Evolutionary conservation across 208 protist genomes (phyloP).

Genomic region (Trichomonas tenax): DNA sequence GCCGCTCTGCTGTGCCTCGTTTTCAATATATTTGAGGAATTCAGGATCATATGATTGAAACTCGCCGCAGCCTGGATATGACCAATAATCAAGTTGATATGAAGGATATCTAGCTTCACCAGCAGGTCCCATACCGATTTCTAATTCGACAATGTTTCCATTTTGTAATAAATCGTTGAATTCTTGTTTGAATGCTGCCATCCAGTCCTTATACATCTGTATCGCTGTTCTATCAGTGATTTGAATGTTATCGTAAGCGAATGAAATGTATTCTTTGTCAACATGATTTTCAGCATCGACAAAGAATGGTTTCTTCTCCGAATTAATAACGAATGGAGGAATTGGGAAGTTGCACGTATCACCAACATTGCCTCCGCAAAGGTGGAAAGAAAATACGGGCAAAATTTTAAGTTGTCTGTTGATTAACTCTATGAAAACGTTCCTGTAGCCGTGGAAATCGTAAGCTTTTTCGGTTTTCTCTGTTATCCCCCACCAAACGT

Average conservation of each 20-base stretch:
- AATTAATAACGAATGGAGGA: constrained; percentile 42
- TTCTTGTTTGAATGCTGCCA: constrained; percentile 34
- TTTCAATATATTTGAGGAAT: neutral
- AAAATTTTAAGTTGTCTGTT: neutral
- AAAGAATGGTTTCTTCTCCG: constrained; percentile 40
- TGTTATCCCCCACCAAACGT: constrained; percentile 18
- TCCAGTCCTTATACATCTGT: constrained; percentile 50
- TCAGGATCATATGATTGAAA: neutral
- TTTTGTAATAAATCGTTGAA: neutral
- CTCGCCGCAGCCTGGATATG: constrained; percentile 42
- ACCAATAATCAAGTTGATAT: constrained; percentile 44
- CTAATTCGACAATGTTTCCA: neutral
- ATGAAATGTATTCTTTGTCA: constrained; percentile 50
- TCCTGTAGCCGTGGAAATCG: neutral
- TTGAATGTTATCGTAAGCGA: constrained; percentile 39
- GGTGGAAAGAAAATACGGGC: constrained; percentile 28
- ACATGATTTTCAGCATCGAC: constrained; percentile 35
- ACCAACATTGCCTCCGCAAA: constrained; percentile 57
- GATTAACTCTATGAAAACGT: neutral
- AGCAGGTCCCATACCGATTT: constrained; percentile 11
- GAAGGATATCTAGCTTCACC: constrained; percentile 55
- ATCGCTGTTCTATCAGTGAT: constrained; percentile 46
- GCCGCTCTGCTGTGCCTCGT: neutral
- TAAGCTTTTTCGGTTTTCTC: neutral
- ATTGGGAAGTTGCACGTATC: constrained; percentile 49